Evolutionary conservation across 148 eudicot genomes (phyloP).

Genomic region (Camellia lanceoleosa): DNA sequence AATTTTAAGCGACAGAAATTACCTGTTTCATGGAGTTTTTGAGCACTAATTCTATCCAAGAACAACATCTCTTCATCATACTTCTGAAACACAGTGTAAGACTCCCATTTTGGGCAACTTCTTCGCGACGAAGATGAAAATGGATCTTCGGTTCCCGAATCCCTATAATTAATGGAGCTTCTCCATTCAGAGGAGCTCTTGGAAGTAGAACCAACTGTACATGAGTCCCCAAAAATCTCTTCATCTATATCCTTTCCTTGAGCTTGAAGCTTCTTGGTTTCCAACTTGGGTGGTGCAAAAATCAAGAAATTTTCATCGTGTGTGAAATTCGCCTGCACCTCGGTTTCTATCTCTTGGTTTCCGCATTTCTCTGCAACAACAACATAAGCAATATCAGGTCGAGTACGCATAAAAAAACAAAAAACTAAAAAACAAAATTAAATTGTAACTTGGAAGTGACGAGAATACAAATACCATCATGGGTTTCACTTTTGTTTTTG

Average conservation of each 20-base stretch:
- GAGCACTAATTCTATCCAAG: conserved; percentile 72
- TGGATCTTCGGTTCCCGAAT: conserved; percentile 77
- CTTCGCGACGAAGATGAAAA: conserved; percentile 86
- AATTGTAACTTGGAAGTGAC: too few species aligned
- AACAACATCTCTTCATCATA: conserved; percentile 92
- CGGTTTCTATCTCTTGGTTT: neutral
- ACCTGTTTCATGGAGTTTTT: conserved; percentile 96
- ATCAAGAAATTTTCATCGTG: conserved; percentile 43
- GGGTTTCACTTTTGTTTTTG: conserved; percentile 15
- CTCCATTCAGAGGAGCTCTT: conserved; percentile 95
- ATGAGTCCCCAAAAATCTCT: conserved; percentile 58
- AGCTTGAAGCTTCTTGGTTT: conserved; percentile 36
- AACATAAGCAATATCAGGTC: neutral
- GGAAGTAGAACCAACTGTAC: conserved; percentile 83
- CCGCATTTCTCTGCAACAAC: conserved; percentile 11
- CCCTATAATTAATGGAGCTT: conserved; percentile 70
- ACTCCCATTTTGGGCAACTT: conserved; percentile 97
- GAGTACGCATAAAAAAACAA: neutral
- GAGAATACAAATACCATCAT: conserved; percentile 11
- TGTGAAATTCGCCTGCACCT: conserved; percentile 25
- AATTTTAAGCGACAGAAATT: neutral
- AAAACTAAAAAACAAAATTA: too few species aligned
- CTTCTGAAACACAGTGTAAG: conserved; percentile 85
- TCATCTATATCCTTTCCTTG: conserved; percentile 37
- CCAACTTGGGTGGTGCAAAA: conserved; percentile 38